Conservation (phyloP, 1,139 yeast genomes). For the Saccharomyces hybrid region DNA sequence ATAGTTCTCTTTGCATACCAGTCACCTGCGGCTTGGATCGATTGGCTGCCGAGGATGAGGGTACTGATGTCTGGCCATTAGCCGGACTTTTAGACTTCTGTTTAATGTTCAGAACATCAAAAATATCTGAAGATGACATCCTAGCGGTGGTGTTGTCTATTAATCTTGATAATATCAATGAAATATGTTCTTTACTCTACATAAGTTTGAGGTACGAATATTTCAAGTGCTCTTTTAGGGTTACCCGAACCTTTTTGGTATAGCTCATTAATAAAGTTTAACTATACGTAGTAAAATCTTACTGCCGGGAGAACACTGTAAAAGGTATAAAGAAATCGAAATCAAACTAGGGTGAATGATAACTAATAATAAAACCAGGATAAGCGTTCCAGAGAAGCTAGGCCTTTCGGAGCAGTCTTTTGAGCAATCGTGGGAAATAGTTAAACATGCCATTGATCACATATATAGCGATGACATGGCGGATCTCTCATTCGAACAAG, state of each 20-base stretch:
- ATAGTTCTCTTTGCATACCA: constrained; percentile 87
- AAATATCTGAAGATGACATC: constrained; percentile 53
- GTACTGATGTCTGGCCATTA: constrained; percentile 20
- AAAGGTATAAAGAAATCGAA: background rate
- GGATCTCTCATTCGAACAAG: constrained; percentile 70
- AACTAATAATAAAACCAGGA: constrained; percentile 37
- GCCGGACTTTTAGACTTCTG: constrained; percentile 30
- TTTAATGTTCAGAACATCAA: constrained; percentile 68
- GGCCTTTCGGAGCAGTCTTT: constrained; percentile 16
- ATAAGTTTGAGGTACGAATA: no score
- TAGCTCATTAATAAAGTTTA: background rate
- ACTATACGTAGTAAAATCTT: background rate
- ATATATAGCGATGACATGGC: constrained; percentile 72
- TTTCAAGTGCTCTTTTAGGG: background rate
- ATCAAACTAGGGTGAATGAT: constrained; percentile 6
- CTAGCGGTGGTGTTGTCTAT: background rate
- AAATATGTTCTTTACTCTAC: background rate
- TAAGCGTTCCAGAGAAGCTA: constrained; percentile 65
- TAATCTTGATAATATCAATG: background rate
- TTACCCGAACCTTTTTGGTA: background rate
- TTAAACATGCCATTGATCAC: constrained; percentile 68
- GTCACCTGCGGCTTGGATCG: constrained; percentile 41
- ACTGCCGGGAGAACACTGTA: background rate
- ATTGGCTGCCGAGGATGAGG: constrained; percentile 13
- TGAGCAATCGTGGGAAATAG: constrained; percentile 57